These are phyloP conservation scores for Elaeis oleifera DNA, from an alignment of 202 grass and related monocot genomes.

Conservation along the genomic window DNA sequence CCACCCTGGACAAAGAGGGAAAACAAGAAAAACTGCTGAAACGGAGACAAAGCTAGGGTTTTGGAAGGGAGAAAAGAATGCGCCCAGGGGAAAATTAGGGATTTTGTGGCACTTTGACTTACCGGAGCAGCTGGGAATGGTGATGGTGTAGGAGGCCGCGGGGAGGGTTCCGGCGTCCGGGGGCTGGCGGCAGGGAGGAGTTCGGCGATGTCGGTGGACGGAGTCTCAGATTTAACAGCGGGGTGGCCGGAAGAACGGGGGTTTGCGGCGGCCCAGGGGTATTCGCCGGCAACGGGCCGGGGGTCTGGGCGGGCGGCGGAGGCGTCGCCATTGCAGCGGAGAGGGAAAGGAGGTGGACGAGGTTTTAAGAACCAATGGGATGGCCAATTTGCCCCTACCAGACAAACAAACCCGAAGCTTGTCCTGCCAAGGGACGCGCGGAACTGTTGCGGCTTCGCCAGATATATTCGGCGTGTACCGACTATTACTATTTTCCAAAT, in stretches of 20 bases:
- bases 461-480: too few species aligned
- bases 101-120: neutral
- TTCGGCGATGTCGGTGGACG: constrained; percentile 16
- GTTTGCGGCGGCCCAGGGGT: constrained; percentile 23
- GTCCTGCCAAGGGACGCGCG: too few species aligned
- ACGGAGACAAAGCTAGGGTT: constrained; percentile 5
- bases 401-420: too few species aligned
- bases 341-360: too few species aligned
- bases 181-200: constrained; percentile 6
- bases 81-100: neutral
- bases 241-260: constrained; percentile 12
- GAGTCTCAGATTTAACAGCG: constrained; percentile 39
- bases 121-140: constrained; percentile 92
- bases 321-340: neutral
- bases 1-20: constrained; percentile 45
- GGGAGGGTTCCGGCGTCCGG: neutral
- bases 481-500: too few species aligned
- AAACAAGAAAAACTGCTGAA: neutral
- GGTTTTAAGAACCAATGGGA: too few species aligned
- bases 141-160: constrained; percentile 43
- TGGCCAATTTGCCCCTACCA: too few species aligned
- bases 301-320: neutral
- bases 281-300: constrained; percentile 3
- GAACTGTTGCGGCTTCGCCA: too few species aligned
- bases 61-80: neutral